A percentile compares a stretch with the other conserved stretches of the same genome.
Conservation (phyloP, 306 rosid genomes). For the Trifolium subterraneum region DNA sequence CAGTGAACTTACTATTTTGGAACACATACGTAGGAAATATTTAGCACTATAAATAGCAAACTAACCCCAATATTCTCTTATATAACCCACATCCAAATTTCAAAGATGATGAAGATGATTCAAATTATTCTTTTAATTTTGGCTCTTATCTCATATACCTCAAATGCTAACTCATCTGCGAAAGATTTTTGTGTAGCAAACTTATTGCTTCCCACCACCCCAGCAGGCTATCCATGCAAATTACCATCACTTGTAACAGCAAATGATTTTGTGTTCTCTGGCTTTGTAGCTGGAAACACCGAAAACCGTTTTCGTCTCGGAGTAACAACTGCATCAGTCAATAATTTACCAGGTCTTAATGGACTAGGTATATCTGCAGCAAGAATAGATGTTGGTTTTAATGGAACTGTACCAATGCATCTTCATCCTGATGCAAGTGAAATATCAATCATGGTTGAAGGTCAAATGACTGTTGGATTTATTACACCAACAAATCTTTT, state of each 20-base stretch:
- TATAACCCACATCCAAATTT: not conserved
- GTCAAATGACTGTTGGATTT: not conserved
- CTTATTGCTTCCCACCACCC: not conserved
- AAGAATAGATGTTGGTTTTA: not conserved
- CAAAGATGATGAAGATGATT: not conserved
- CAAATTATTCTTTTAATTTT: not conserved
- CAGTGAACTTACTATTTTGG: too few relatives aligned
- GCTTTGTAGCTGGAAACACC: not conserved
- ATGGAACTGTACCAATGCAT: not conserved
- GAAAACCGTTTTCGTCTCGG: not conserved
- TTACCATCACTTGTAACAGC: not conserved
- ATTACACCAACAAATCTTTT: not conserved
- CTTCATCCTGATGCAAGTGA: not conserved
- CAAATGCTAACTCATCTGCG: too few relatives aligned
- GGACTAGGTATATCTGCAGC: not conserved
- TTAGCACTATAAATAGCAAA: not conserved
- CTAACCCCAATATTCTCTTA: not conserved
- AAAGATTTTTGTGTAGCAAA: slow-evolving; percentile 25
- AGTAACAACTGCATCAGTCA: not conserved
- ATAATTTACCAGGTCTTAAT: too few relatives aligned
- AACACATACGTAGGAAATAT: too few relatives aligned
- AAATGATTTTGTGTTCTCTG: not conserved
- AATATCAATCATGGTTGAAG: not conserved
- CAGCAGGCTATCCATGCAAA: slow-evolving; percentile 31
- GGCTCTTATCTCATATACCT: not conserved